Evolutionary conservation across 176 grass and related monocot genomes (phyloP), one percentile per base, ranked within the genome.

Genomic region (Cenchrus americanus): DNA sequence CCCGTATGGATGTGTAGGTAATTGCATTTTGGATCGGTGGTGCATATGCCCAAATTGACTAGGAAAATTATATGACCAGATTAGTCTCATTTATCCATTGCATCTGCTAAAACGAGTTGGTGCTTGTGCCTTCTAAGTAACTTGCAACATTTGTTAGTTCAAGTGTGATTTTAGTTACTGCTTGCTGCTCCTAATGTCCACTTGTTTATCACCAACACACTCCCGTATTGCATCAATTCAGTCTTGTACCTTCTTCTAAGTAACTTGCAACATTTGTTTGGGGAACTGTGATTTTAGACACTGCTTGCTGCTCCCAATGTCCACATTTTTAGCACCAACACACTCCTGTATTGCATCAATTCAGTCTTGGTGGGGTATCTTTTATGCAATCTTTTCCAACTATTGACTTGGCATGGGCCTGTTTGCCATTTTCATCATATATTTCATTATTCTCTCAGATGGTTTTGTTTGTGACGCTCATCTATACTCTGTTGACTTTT

Each of bases 181-280:
- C 23, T 49, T 80, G 46, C n/a, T 81, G 83, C 24, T 49, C 13
- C 19, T 76, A 27, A 19, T 66, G 40, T 62, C 32, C 42, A 24
- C 69, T 30, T 32, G 6, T 66, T 51, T 51, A 52, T 13, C 69
- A 51, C 47, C 14, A 27, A 51, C 23, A 72, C 22, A 30, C 15
- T 73, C 32, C 32, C 3, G 32, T 34, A 34, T 34, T 34, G 32
- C 32, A 34, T 34, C 32, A 34, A 2, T 34, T 34, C 32, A 34
- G n/a, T n/a, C n/a, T n/a, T n/a, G n/a, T n/a, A n/a, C n/a, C n/a
- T n/a, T n/a, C 14, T 82, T 15, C 72, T 55, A 21, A 55, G 53
- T 64, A 68, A 30, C 27, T 30, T 30, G 27, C 27, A 30, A 30
- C 27, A 30, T 30, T 30, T 30, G 27, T 30, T 30, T 1, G 27